Evolutionary conservation across 768 basidiomycete species (phyloP).

Genomic region (Tricholoma flavovirens): DNA sequence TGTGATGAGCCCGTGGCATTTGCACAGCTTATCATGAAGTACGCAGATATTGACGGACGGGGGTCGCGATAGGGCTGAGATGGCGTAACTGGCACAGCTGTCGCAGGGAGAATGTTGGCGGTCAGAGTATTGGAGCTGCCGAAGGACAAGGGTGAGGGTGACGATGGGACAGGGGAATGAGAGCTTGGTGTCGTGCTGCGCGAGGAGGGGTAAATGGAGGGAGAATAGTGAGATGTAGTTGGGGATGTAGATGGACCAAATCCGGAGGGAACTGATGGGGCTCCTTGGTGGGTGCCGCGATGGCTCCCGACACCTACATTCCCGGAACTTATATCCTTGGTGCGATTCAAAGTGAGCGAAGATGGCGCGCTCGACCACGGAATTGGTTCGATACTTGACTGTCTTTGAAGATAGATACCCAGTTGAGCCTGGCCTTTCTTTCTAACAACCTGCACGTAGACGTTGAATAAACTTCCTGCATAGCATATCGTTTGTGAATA

Average conservation of each 20-base stretch:
- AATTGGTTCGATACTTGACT: constrained; percentile 73
- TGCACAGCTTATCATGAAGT: constrained; percentile 80
- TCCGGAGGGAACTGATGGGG: constrained; percentile 27
- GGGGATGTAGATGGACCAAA: constrained; percentile 23
- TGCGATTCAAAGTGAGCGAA: constrained; percentile 5
- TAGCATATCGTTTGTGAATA: constrained; percentile 88
- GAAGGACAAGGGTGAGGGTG: constrained; percentile 19
- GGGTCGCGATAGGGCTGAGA: constrained; percentile 73
- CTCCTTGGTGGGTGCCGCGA: constrained; percentile 18
- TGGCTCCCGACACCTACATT: constrained; percentile 4
- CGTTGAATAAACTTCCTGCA: constrained; percentile 82
- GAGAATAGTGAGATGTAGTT: constrained; percentile 35
- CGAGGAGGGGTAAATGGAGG: constrained; percentile 38
- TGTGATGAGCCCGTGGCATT: constrained; percentile 76
- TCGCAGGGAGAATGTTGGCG: constrained; percentile 31
- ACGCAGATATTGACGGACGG: constrained; percentile 63
- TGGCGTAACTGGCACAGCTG: constrained; percentile 43
- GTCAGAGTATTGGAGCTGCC: constrained; percentile 9
- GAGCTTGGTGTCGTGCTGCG: constrained; percentile 38
- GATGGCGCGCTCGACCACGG: constrained; percentile 63
- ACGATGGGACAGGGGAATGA: constrained; percentile 15
- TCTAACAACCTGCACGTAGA: constrained; percentile 83
- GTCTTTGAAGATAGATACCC: constrained; percentile 86
- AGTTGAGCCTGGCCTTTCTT: constrained; percentile 74
- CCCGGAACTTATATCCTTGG: constrained; percentile 4